These are phyloP conservation scores for Leucosporidium creatinivorum DNA, from an alignment of 768 basidiomycete species.

Conservation along the genomic window DNA sequence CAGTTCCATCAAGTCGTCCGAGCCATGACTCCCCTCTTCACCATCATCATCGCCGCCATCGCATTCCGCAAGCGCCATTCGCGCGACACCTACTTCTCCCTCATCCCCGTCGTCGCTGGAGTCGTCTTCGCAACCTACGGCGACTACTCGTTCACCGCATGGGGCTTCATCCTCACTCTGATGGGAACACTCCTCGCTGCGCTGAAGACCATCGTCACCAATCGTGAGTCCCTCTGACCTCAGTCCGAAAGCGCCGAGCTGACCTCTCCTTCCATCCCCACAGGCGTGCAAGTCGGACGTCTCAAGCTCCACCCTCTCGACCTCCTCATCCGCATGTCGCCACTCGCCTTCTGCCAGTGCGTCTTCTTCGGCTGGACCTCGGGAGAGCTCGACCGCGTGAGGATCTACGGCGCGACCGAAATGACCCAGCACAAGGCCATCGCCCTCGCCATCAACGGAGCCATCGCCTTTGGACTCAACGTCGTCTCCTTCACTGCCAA, in stretches of 20 bases:
- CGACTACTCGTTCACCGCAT: slow-evolving; percentile 82
- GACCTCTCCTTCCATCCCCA: neutral
- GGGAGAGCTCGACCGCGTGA: slow-evolving; percentile 69
- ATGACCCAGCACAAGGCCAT: slow-evolving; percentile 48
- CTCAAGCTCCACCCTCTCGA: slow-evolving; percentile 65
- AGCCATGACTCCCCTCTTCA: slow-evolving; percentile 86
- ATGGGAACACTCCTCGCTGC: slow-evolving; percentile 86
- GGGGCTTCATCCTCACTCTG: slow-evolving; percentile 79
- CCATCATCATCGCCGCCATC: slow-evolving; percentile 65
- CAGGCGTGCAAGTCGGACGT: slow-evolving; percentile 44
- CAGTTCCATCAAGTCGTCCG: slow-evolving; percentile 98
- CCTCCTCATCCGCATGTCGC: slow-evolving; percentile 80
- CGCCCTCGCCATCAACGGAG: slow-evolving; percentile 66
- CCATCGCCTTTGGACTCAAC: slow-evolving; percentile 85
- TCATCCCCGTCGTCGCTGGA: slow-evolving; percentile 78
- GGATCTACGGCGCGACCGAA: slow-evolving; percentile 48
- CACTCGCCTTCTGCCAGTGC: slow-evolving; percentile 84
- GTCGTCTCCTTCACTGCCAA: slow-evolving; percentile 95
- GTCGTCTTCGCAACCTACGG: slow-evolving; percentile 84
- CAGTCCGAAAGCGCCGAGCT: slow-evolving; percentile 39
- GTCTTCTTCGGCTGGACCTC: slow-evolving; percentile 64
- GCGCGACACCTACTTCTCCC: slow-evolving; percentile 57
- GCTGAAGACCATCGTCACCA: slow-evolving; percentile 86
- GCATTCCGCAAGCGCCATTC: slow-evolving; percentile 60
- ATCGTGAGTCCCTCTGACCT: slow-evolving; percentile 44